Evolutionary conservation across 768 basidiomycete genomes (phyloP).

Genomic region (Rossbeevera mucosa): DNA sequence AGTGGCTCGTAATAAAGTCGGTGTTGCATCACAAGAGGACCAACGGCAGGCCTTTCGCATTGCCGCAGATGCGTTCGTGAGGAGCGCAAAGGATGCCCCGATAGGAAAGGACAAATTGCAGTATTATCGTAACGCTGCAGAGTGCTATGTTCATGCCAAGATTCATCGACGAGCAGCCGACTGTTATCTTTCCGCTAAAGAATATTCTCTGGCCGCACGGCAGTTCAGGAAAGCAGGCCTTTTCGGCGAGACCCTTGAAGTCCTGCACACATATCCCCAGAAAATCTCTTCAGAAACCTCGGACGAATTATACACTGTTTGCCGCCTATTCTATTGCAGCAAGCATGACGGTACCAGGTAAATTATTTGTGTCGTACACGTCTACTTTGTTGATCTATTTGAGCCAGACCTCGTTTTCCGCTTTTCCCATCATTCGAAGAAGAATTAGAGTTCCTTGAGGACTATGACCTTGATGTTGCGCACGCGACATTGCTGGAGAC

Average conservation of each 20-base stretch:
- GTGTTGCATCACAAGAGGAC: constrained; percentile 21
- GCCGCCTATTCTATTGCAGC: constrained; percentile 44
- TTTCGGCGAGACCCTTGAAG: constrained; percentile 50
- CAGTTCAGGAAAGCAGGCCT: constrained; percentile 45
- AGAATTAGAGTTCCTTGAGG: constrained; percentile 52
- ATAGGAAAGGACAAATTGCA: constrained; percentile 24
- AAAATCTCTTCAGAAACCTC: constrained; percentile 32
- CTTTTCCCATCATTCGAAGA: constrained; percentile 53
- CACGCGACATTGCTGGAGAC: constrained; percentile 42
- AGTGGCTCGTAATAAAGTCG: constrained; percentile 36
- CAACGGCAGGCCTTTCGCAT: constrained; percentile 36
- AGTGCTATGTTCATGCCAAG: constrained; percentile 41
- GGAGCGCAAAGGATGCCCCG: constrained; percentile 34
- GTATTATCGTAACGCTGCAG: constrained; percentile 42
- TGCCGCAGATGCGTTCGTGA: constrained; percentile 49
- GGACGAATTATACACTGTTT: constrained; percentile 39
- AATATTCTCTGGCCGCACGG: constrained; percentile 42
- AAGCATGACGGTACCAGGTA: constrained; percentile 20
- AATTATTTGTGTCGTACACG: background rate
- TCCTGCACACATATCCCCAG: constrained; percentile 36
- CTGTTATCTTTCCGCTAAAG: constrained; percentile 38
- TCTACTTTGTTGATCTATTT: background rate
- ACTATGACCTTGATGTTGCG: constrained; percentile 47
- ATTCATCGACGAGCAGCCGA: constrained; percentile 42
- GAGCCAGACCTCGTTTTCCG: constrained; percentile 40